Base-by-base conservation (phyloP, 331 rosid genomes). In the Quercus lobata region DNA sequence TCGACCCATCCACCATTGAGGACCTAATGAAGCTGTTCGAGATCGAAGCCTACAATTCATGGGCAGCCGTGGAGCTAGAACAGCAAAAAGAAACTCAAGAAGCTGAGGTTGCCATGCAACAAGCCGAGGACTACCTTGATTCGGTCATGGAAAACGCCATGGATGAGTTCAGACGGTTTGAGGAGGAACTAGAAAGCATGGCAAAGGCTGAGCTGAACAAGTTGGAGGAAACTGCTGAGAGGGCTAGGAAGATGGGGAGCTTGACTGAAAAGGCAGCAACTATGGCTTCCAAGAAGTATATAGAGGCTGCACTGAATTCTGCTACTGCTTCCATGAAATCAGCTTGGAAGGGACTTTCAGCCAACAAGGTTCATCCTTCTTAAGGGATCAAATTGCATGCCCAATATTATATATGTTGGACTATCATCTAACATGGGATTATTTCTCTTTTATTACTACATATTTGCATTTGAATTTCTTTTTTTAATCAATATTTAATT, bases 281-380 rank as follows among this genome's bases (percentile, higher is more conserved):
- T 5, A 2, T 91, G 71, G 97, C 98, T 78, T 86, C 98, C 78
- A 89, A 88, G 44, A 93, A 58, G 88, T 90, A 96, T 35, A 74
- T 91, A 69, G 98, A 91, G 78, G 96, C 97, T 24, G 94, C 96
- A 0, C 44, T 90, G 9, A 90, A 83, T 82, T 87, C 98, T 0
- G 98, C 99, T 3, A 84, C 96, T 73, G 87, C 98, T 86, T 88
- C 99, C 37, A 89, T 93, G 97, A 93, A 88, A 88, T 86, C 99
- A 1, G 97, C 98, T 65, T 90, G 96, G 97, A 95, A 89, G 79
- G 96, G 93, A 22, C 32, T 93, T 46, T 89, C 99, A 12, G 72
- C 92, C 5, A 79, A 78, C 22, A 91, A 88, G 88, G 98, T 96
- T 80, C 99, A 96, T 83, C 98, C 97, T 83, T 88, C 97, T 79